Conservation (phyloP, 768 basidiomycete genomes). For the Leccinum variicolor region DNA sequence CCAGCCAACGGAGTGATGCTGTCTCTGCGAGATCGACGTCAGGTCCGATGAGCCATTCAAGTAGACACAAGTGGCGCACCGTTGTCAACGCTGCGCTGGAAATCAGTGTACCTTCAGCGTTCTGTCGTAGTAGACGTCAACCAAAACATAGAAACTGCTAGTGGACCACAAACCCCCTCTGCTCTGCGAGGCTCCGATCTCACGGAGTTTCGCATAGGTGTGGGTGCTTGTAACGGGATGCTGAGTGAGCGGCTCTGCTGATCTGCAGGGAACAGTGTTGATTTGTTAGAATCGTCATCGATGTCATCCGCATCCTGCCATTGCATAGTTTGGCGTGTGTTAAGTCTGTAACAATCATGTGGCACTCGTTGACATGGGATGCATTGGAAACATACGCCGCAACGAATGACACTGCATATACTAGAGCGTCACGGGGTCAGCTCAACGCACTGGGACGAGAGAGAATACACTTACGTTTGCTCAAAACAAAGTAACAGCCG, state of each 20-base stretch:
- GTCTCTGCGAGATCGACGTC: not conserved
- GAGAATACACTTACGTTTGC: constrained; percentile 48
- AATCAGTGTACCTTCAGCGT: not conserved
- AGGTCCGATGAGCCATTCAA: not conserved
- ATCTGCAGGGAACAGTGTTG: not conserved
- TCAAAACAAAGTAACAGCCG: constrained; percentile 59
- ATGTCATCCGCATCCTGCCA: constrained; percentile 52
- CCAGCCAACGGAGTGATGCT: constrained; percentile 10
- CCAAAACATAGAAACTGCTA: not conserved
- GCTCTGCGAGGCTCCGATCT: not conserved
- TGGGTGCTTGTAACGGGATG: constrained; percentile 3
- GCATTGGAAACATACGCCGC: constrained; percentile 47
- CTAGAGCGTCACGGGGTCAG: constrained; percentile 26
- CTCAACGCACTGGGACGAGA: not conserved
- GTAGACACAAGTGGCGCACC: not conserved
- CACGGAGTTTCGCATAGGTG: not conserved
- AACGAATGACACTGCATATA: constrained; percentile 61
- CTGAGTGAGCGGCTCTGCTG: not conserved
- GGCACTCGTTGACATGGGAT: not conserved
- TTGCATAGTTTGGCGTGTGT: constrained; percentile 52
- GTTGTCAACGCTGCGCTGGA: constrained; percentile 1
- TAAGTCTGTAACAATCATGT: constrained; percentile 41
- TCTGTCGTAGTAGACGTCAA: constrained; percentile 5
- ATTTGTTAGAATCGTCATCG: constrained; percentile 22
- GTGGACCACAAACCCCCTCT: constrained; percentile 8